phyloP scores from a whole-genome alignment of 1,284 basidiomycete species.

The Leccinum solheimii region DNA sequence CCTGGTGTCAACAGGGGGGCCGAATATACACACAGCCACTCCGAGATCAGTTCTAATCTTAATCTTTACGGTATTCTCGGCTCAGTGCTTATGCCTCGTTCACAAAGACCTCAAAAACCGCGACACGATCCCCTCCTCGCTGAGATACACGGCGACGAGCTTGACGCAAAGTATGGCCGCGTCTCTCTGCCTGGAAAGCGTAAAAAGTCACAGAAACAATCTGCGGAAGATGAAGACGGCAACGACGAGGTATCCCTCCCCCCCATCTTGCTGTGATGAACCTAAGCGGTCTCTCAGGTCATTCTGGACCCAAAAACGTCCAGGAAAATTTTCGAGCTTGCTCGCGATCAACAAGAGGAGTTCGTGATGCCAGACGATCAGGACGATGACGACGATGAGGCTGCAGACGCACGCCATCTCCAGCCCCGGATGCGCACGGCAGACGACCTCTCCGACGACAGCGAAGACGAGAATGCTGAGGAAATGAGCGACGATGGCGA shows the following conservation, averaged over 20 bases:
- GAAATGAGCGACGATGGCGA: slow-evolving; percentile 53
- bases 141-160: slow-evolving; percentile 77
- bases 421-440: slow-evolving; percentile 29
- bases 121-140: slow-evolving; percentile 86
- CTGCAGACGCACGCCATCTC: slow-evolving; percentile 45
- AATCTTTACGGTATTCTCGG: not conserved
- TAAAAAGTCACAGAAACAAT: slow-evolving; percentile 53
- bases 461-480: slow-evolving; percentile 50
- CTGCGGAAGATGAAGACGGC: slow-evolving; percentile 42
- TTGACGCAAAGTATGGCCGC: slow-evolving; percentile 74
- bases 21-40: slow-evolving; percentile 20
- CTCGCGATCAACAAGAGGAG: slow-evolving; percentile 93
- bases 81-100: slow-evolving; percentile 57
- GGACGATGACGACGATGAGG: slow-evolving; percentile 36
- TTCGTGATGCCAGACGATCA: slow-evolving; percentile 57
- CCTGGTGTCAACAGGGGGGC: slow-evolving; percentile 1
- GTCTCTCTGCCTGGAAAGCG: slow-evolving; percentile 74
- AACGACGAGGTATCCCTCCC: slow-evolving; percentile 56
- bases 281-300: slow-evolving; percentile 45
- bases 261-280: not conserved
- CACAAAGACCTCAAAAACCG: slow-evolving; percentile 52
- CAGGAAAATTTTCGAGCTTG: slow-evolving; percentile 88
- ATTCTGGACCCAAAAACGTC: slow-evolving; percentile 87
- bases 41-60: not conserved
- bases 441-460: slow-evolving; percentile 49